Conservation (phyloP, 306 rosid genomes). For the Inga leiocalycina region DNA sequence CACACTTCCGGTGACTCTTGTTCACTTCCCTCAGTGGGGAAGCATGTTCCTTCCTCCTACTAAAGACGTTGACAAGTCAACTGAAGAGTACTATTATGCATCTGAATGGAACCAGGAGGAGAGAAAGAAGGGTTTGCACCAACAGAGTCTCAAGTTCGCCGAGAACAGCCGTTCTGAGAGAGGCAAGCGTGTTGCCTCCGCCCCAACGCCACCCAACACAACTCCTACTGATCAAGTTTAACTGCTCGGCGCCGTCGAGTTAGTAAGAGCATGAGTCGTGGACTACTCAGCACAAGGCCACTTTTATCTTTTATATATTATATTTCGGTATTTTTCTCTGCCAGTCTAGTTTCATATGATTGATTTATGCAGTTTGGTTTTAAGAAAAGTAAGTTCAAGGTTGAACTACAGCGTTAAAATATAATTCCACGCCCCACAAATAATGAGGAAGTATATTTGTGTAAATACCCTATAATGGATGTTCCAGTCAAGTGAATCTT, state of each 20-base stretch:
- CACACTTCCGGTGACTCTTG: conserved; percentile 70
- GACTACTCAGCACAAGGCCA: background rate
- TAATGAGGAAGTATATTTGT: background rate
- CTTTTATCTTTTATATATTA: background rate
- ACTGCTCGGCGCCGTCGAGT: background rate
- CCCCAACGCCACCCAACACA: conserved; percentile 64
- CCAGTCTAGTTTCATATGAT: background rate
- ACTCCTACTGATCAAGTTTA: conserved; percentile 67
- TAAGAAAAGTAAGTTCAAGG: background rate
- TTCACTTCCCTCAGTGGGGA: conserved; percentile 96
- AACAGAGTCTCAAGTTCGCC: conserved; percentile 72
- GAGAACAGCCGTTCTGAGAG: conserved; percentile 88
- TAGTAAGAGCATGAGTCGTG: background rate
- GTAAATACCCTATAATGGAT: background rate
- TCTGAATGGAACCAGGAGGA: conserved; percentile 85
- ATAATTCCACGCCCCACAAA: background rate
- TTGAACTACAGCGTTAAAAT: background rate
- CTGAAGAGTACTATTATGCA: conserved; percentile 65
- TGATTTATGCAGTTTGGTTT: background rate
- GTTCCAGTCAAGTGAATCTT: background rate
- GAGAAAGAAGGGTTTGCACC: conserved; percentile 66
- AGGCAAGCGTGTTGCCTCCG: conserved; percentile 70
- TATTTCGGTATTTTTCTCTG: background rate
- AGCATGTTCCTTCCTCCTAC: conserved; percentile 80
- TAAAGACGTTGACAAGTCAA: conserved; percentile 47